Percentiles rank a stretch among this genome's conserved stretches.
Conservation (phyloP, 768 basidiomycete species). For the Xanthoconium purpureum region DNA sequence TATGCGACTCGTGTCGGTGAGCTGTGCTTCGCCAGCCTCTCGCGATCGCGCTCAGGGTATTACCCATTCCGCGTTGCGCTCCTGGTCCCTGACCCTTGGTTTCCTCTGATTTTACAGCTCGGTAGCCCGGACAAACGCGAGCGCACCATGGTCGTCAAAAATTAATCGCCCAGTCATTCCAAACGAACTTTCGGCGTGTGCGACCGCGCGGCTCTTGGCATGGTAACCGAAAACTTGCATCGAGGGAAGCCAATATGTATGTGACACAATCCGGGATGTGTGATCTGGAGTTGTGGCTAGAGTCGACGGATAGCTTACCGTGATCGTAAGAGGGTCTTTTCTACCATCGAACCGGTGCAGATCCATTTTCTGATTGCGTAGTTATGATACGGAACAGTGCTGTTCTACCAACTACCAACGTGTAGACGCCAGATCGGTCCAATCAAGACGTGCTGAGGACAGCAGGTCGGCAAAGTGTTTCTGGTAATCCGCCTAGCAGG, state of each 20-base stretch:
- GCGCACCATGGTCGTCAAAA: neutral
- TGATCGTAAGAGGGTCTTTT: neutral
- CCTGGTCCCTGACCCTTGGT: neutral
- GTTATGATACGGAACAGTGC: neutral
- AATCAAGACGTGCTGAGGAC: neutral
- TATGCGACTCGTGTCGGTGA: no score
- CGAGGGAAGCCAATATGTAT: neutral
- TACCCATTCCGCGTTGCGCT: neutral
- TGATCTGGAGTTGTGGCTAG: neutral
- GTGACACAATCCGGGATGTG: neutral
- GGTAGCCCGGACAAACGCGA: neutral
- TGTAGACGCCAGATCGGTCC: neutral
- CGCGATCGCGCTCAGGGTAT: neutral
- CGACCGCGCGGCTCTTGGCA: constrained; percentile 4
- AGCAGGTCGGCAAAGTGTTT: neutral
- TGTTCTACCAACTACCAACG: constrained; percentile 1
- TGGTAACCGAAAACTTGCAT: constrained; percentile 4
- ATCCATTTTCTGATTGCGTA: constrained; percentile 1
- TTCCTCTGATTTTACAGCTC: neutral
- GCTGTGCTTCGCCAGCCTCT: no score
- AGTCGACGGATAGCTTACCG: neutral
- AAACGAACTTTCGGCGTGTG: neutral
- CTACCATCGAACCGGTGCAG: neutral
- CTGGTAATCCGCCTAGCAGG: neutral
- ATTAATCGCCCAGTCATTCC: neutral